These are phyloP conservation scores for Umbelopsis sp. DNA, from an alignment of 192 early-diverging fungal genomes.

Conservation along the genomic window DNA sequence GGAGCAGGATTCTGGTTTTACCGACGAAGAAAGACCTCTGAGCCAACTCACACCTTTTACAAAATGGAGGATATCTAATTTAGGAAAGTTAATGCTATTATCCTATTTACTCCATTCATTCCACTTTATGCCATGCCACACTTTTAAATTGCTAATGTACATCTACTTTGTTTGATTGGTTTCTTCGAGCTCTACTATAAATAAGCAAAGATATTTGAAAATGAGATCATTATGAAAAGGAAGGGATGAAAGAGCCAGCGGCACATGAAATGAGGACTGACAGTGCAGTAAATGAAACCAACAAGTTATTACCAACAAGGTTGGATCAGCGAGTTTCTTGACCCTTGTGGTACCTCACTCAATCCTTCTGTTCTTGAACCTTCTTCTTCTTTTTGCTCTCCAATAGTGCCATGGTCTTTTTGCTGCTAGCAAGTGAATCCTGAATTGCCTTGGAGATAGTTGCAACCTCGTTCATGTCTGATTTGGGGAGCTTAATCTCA, in stretches of 20 bases:
- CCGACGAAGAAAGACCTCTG: neutral
- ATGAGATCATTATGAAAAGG: neutral
- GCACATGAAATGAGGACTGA: neutral
- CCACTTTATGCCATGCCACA: neutral
- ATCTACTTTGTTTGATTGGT: constrained; percentile 9
- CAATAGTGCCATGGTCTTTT: constrained; percentile 5
- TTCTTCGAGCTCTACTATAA: neutral
- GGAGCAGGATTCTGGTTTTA: neutral
- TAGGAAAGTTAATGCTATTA: neutral
- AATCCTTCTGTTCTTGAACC: neutral
- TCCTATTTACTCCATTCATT: neutral
- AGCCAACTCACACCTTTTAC: constrained; percentile 13
- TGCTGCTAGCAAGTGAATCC: constrained; percentile 1
- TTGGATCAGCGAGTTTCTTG: too few relatives aligned
- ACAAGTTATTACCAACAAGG: too few relatives aligned
- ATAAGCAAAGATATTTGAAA: neutral
- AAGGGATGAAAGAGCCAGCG: neutral
- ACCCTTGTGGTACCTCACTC: too few relatives aligned
- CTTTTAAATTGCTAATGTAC: constrained; percentile 1
- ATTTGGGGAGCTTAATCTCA: neutral
- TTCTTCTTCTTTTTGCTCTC: constrained; percentile 7
- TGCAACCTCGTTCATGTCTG: constrained; percentile 5
- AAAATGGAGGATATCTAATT: constrained; percentile 15
- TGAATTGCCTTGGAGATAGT: neutral
- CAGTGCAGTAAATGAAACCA: neutral